Evolutionary conservation across 129 eudicot genomes (phyloP).

Genomic region (Pseudognaphalium luteoalbum): DNA sequence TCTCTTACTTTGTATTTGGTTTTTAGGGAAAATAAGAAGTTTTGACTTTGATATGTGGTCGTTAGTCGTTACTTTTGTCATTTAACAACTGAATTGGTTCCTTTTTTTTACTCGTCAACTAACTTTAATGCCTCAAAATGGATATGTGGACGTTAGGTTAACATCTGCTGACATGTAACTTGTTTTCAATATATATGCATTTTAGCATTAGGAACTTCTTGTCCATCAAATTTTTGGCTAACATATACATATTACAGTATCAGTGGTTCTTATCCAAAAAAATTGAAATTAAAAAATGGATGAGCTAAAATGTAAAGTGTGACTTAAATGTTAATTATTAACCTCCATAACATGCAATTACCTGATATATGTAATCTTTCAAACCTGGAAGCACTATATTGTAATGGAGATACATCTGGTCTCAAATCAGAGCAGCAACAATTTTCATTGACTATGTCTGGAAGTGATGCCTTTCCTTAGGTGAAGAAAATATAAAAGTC

Average conservation of each 20-base stretch:
- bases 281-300: neutral
- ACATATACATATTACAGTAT: constrained; percentile 5
- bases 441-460: constrained; percentile 7
- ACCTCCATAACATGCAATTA: neutral
- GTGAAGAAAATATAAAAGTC: neutral
- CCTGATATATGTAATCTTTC: neutral
- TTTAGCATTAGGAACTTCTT: constrained; percentile 2
- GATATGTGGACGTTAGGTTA: constrained; percentile 1
- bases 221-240: constrained; percentile 9
- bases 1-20: neutral
- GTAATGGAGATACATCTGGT: neutral
- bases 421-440: neutral
- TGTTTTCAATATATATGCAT: constrained; percentile 11
- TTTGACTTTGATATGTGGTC: neutral
- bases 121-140: neutral
- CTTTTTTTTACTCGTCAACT: neutral
- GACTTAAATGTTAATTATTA: too few species aligned
- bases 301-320: neutral
- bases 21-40: neutral
- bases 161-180: constrained; percentile 3
- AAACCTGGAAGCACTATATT: neutral
- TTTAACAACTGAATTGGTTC: neutral
- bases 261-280: constrained; percentile 1
- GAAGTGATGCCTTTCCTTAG: neutral
- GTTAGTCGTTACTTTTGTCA: constrained; percentile 11